Evolutionary conservation across 805 yeast genomes (phyloP), one percentile per base, ranked within the genome.

Genomic region (Candida silvicultrix): DNA sequence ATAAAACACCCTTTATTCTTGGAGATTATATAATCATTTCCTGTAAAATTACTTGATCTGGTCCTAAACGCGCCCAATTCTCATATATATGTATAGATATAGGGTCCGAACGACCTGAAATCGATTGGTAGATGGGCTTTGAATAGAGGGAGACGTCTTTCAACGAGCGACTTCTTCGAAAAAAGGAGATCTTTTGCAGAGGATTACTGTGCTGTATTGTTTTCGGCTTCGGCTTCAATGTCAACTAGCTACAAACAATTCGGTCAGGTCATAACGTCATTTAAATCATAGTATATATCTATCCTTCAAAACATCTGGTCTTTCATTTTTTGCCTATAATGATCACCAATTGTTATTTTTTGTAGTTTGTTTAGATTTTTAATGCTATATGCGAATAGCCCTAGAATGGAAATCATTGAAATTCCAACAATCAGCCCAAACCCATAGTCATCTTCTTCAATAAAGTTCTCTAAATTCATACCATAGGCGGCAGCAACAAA

Each of bases 381-480:
- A 21, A 84, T 67, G 32, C 89, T 77, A 44, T 71, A 64, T 5
- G 64, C 59, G 44, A 88, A 77, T 11, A 89, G 67, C 7, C 68
- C 52, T 1, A 73, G 46, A 10, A 77, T 58, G 2, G 80, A 67
- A 0, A 83, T 68, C 2, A 71, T 49, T 0, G 71, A 68, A 2
- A 64, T 18, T 1, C 57, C 49, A 1, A 72, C 62, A 6, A 83
- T 75, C 1, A 80, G 61, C 4, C 63, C 60, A 59, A 89, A 86
- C 29, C 97, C 97, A 51, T 75, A 73, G 45, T 77, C 75, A 1
- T 81, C 69, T 46, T 89, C 96, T 62, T 94, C 99, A 20, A 94
- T 82, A 59, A 86, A 89, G 65, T 92, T 94, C 58, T 85, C 88
- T 62, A 94, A 69, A 65, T 94, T 94, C 99, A 94, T 94, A 32